Evolutionary conservation across 768 basidiomycete genomes (phyloP), one percentile per base, ranked within the genome.

Genomic region (Botryobasidium botryosum): DNA sequence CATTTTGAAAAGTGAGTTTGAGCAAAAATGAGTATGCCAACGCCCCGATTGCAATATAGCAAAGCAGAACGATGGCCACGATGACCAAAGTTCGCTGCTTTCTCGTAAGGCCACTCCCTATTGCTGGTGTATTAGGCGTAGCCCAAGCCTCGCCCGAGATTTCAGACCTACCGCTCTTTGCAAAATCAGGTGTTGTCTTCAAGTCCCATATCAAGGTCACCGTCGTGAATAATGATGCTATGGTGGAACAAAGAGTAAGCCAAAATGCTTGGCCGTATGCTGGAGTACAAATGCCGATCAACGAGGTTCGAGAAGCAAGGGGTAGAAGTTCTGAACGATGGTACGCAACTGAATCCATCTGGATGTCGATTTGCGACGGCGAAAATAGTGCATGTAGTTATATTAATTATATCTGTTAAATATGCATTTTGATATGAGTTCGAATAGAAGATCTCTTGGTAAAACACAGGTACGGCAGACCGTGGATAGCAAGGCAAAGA

Each of bases 41-140:
- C 0, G 77, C 71, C 4, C 85, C 86, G 7, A 88, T 53, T 0
- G 77, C 80, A 48, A 87, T 65, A 56, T 84, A 87, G 47, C 65
- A 64, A 20, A 88, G 65, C 1, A 90, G 62, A 13, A 77, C 56
- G 52, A 90, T 88, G 46, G 80, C 73, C 28, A 81, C 71, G 47
- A 88, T 77, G 26, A 79, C 72, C n/a, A 88, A 69, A 3, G 54
- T 71, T 3, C 84, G 72, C 53, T 88, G 86, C 55, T 76, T 84
- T 20, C 70, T 69, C 0, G 84, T 88, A 29, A 90, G 61, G 1
- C 86, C 86, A 50, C 80, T 84, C 4, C 78, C 80, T 82, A 42
- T 25, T 29, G 23, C 44, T 2, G 23, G 6, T 38, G 21, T 7
- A 7, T 13, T 8, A 23, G 7, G 32, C 24, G 12, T 7, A 20